These are phyloP conservation scores for Peronosclerospora sorghi DNA, from an alignment of 352 stramenopile species.

Conservation along the genomic window DNA sequence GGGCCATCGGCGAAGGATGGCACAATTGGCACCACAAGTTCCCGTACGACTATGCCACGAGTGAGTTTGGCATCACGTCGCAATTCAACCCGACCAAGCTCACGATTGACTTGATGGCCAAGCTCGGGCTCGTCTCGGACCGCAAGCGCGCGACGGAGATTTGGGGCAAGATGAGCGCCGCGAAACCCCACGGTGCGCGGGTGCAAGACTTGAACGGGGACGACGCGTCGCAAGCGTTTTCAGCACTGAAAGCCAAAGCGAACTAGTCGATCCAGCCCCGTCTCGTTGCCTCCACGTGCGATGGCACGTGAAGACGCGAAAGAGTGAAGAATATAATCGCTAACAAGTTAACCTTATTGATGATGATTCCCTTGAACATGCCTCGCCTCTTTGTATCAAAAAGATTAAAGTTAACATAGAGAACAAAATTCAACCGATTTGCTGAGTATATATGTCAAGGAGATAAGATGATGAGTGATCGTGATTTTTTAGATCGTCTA, in stretches of 20 bases:
- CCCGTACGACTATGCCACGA: slow-evolving; percentile 98
- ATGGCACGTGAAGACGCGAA: neutral
- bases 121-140: slow-evolving; percentile 88
- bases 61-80: slow-evolving; percentile 89
- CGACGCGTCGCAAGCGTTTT: slow-evolving; percentile 39
- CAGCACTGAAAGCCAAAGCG: slow-evolving; percentile 59
- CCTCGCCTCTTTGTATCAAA: too few species aligned
- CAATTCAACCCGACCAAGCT: slow-evolving; percentile 99
- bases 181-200: slow-evolving; percentile 28
- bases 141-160: slow-evolving; percentile 91
- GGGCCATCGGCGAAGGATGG: slow-evolving; percentile 95
- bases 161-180: slow-evolving; percentile 87
- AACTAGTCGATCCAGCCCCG: slow-evolving; percentile 16
- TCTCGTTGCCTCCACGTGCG: neutral
- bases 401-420: too few species aligned
- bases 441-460: too few species aligned
- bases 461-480: too few species aligned
- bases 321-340: slow-evolving; percentile 14
- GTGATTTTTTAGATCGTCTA: too few species aligned
- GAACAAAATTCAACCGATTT: too few species aligned
- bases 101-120: slow-evolving; percentile 90
- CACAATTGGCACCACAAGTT: slow-evolving; percentile 99
- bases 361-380: too few species aligned
- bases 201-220: slow-evolving; percentile 47
- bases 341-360: slow-evolving; percentile 29